phyloP scores from a whole-genome alignment of 2,329 filamentous ascomycete genomes.

The Monosporascus sp. region DNA sequence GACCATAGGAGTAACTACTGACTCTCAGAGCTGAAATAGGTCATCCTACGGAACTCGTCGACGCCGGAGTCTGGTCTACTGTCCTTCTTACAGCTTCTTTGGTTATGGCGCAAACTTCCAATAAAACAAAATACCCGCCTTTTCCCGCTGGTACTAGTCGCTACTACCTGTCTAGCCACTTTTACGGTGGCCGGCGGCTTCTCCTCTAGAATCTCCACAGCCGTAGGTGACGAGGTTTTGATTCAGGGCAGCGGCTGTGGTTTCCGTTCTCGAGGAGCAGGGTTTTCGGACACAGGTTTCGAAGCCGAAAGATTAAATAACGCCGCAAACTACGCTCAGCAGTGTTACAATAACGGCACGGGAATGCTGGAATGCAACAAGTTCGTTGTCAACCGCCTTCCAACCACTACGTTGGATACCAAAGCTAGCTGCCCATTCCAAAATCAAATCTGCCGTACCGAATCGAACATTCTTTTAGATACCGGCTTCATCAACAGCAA shows the following conservation, averaged over 20 bases:
- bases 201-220: slow-evolving; percentile 10
- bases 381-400: neutral
- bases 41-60: slow-evolving; percentile 11
- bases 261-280: neutral
- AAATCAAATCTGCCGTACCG: slow-evolving; percentile 2
- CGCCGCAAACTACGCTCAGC: slow-evolving; percentile 8
- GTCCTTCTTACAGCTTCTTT: slow-evolving; percentile 1
- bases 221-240: slow-evolving; percentile 9
- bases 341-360: slow-evolving; percentile 6
- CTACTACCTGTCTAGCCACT: neutral
- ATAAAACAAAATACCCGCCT: neutral
- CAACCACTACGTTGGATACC: neutral
- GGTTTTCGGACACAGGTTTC: no score
- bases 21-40: neutral
- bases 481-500: slow-evolving; percentile 11
- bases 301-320: neutral
- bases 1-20: neutral
- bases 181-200: slow-evolving; percentile 11
- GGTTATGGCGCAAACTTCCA: neutral
- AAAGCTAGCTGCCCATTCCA: slow-evolving; percentile 10
- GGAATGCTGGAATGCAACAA: slow-evolving; percentile 5
- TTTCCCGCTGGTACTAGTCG: neutral
- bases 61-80: slow-evolving; percentile 4
- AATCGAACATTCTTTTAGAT: slow-evolving; percentile 5
- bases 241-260: slow-evolving; percentile 7